Percentiles rank a stretch among this genome's conserved stretches.
These are phyloP conservation scores for Elymus sibiricus DNA, from an alignment of 176 grass and related monocot species.

Conservation along the genomic window DNA sequence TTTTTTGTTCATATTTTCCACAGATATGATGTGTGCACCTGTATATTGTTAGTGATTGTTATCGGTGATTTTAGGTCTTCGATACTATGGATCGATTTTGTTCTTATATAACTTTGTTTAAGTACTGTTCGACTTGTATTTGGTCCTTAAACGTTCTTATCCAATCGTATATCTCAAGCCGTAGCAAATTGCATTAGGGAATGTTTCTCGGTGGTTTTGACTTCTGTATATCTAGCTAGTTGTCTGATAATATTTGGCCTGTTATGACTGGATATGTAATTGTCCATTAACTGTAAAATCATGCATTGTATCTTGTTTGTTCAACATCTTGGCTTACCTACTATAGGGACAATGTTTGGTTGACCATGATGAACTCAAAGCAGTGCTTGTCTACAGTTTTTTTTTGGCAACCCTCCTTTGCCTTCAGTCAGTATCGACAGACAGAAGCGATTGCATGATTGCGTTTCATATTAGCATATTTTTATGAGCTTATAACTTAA, in stretches of 20 bases:
- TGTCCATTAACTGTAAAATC: background rate
- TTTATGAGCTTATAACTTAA: background rate
- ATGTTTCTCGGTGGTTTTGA: background rate
- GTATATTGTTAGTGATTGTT: slow-evolving; percentile 33
- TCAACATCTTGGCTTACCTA: background rate
- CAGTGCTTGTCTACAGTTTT: background rate
- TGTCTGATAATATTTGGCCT: background rate
- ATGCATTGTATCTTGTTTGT: background rate
- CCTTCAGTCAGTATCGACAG: background rate
- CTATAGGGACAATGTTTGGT: background rate
- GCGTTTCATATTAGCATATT: background rate
- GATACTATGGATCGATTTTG: slow-evolving; percentile 9
- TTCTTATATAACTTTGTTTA: slow-evolving; percentile 1
- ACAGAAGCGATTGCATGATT: background rate
- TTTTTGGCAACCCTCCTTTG: background rate
- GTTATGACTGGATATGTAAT: background rate
- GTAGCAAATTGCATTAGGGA: background rate
- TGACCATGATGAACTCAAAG: background rate
- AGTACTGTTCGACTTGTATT: slow-evolving; percentile 19
- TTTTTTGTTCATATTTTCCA: slow-evolving; percentile 7
- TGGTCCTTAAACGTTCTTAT: background rate
- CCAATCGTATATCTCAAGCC: background rate
- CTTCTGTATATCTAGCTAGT: background rate
- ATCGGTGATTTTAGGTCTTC: slow-evolving; percentile 25
- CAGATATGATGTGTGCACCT: slow-evolving; percentile 21